Base-by-base conservation (phyloP, 371 early-diverging fungal genomes). In the Rhizopus stolonifer region DNA sequence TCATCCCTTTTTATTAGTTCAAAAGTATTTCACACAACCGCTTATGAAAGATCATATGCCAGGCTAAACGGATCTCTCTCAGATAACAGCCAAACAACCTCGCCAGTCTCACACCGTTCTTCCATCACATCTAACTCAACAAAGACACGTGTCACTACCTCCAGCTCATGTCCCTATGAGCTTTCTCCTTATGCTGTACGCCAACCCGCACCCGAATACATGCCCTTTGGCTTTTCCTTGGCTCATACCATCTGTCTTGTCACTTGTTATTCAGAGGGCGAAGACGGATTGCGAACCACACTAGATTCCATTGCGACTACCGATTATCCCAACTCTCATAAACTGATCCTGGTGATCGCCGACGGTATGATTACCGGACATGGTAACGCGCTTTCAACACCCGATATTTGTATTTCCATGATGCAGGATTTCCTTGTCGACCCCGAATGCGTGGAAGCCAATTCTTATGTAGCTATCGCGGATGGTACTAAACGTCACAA, bases 231-330 rank as follows among this genome's bases (percentile, higher is more conserved):
- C 52, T 88, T 85, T 58, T 77, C 83, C 2, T 65, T 88, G n/a
- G 84, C 83, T 3, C 86, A 87, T 64, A 87, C 90, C 14, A 78
- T 91, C 53, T 79, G 87, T 40, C 70, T 91, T 21, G 88, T 91
- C 4, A 94, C 96, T 0, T 90, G 91, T 60, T 98, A 98, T 70
- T 92, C 93, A 4, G 98, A 98, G 79, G 90, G 95, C 45, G 83
- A 83, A 61, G 89, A 91, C 31, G 94, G 95, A 1, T 74, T 99
- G 24, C 84, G 92, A 29, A 86, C 86, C 8, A 99, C 99, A 1
- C 74, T 99, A 14, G 96, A 99, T 67, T 96, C 97, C 45, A 82
- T 99, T 45, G 89, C 91, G 34, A 79, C 75, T 5, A 96, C 96
- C 6, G 92, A 95, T 56, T 96, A 94, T 67, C 91, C 90, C 29